phyloP scores from a whole-genome alignment of 768 basidiomycete genomes.

The Nevesoporus exiguus region DNA sequence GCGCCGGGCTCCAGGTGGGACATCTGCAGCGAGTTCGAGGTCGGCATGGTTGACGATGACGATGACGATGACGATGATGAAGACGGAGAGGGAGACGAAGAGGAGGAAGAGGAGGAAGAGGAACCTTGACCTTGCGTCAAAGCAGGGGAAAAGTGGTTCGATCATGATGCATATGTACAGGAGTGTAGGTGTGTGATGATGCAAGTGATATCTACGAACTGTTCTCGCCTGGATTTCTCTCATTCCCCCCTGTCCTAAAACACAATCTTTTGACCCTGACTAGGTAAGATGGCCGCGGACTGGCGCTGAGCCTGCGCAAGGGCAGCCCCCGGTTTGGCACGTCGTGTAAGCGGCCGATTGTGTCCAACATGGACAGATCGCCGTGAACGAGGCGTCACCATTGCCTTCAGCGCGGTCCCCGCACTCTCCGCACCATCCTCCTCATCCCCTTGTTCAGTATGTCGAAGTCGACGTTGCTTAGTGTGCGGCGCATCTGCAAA shows the following conservation, averaged over 20 bases:
- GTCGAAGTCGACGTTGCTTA: constrained; percentile 5
- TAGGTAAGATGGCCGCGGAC: constrained; percentile 62
- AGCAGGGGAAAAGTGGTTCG: background rate
- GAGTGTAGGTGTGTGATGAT: background rate
- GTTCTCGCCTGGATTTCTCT: background rate
- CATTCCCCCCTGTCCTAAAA: constrained; percentile 41
- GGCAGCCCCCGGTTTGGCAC: constrained; percentile 75
- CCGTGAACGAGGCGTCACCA: background rate
- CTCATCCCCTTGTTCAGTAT: constrained; percentile 4
- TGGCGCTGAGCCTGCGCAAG: constrained; percentile 75
- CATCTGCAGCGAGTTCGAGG: constrained; percentile 86
- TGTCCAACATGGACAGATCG: constrained; percentile 10
- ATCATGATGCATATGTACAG: background rate
- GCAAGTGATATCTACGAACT: background rate
- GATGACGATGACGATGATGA: constrained; percentile 36
- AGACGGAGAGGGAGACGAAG: constrained; percentile 27
- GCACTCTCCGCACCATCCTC: constrained; percentile 4
- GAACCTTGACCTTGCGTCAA: constrained; percentile 2
- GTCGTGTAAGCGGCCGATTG: constrained; percentile 27
- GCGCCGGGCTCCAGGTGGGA: constrained; percentile 94
- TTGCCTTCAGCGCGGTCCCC: background rate
- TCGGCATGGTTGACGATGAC: constrained; percentile 70
- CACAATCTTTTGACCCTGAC: constrained; percentile 68
- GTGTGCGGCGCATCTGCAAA: background rate
- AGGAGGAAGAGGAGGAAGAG: constrained; percentile 22